A percentile compares a stretch with the other conserved stretches of the same genome.
phyloP scores from a whole-genome alignment of 139 green algal species.

The Edaphochlamys debaryana region DNA sequence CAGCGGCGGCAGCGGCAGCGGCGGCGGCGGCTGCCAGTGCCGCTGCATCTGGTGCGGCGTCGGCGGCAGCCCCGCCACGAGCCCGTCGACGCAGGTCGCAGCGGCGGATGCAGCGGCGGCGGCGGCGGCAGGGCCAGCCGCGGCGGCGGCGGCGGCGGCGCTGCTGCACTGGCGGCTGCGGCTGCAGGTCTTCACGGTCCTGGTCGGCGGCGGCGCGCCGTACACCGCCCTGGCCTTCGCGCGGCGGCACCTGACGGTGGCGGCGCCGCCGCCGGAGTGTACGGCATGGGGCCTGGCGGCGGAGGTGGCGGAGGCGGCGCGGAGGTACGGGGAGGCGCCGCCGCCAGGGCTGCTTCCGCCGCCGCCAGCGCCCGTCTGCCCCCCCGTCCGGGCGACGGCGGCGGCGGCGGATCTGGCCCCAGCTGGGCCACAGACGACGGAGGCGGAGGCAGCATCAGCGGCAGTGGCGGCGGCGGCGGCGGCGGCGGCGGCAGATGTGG shows the following conservation, averaged over 20 bases:
- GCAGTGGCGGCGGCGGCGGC: too few species aligned
- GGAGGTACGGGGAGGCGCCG: conserved; percentile 4
- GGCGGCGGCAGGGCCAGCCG: neutral
- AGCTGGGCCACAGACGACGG: too few species aligned
- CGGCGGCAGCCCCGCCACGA: neutral
- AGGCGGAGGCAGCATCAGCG: too few species aligned
- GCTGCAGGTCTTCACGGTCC: neutral
- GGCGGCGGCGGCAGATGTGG: too few species aligned
- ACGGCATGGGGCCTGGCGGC: conserved; percentile 15
- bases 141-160: neutral
- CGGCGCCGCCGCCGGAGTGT: conserved; percentile 1
- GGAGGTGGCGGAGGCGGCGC: neutral
- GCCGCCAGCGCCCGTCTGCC: too few species aligned
- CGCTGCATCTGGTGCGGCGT: conserved; percentile 6
- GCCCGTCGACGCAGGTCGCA: neutral
- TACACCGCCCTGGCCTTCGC: conserved; percentile 15
- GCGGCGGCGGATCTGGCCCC: too few species aligned
- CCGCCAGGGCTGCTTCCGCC: too few species aligned
- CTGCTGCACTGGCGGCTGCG: conserved; percentile 23
- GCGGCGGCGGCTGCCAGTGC: neutral
- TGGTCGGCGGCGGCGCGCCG: conserved; percentile 12
- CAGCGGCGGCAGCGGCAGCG: too few species aligned
- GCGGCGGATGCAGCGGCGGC: neutral
- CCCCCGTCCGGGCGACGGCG: too few species aligned
- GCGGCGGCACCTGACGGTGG: neutral